A percentile compares a stretch with the other conserved stretches of the same genome.
Conservation (phyloP, 495 filamentous ascomycete genomes). For the Rhypophila decipiens region DNA sequence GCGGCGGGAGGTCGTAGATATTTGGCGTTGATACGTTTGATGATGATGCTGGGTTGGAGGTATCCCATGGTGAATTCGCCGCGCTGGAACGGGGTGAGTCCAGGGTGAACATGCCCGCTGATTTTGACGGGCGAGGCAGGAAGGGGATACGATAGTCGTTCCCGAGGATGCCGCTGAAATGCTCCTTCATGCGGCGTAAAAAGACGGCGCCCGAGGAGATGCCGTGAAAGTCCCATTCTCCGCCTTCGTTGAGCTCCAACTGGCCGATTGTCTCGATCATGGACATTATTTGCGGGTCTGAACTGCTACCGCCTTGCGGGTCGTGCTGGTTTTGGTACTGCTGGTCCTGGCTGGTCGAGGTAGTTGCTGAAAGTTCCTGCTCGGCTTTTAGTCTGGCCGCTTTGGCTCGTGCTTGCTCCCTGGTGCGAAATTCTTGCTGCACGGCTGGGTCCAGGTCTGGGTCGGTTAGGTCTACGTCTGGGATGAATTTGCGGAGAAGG, state of each 20-base stretch:
- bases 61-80: conserved; percentile 49
- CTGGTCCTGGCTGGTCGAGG: conserved; percentile 7
- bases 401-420: conserved; percentile 35
- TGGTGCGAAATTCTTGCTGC: conserved; percentile 48
- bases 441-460: conserved; percentile 68
- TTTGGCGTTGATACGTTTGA: too few species aligned
- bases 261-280: conserved; percentile 91
- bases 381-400: conserved; percentile 29
- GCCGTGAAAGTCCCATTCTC: conserved; percentile 92
- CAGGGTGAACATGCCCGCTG: conserved; percentile 38
- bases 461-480: conserved; percentile 79
- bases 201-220: conserved; percentile 89
- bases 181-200: conserved; percentile 74
- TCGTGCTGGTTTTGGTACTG: too few species aligned
- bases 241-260: conserved; percentile 84
- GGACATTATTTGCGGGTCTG: conserved; percentile 81
- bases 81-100: conserved; percentile 66
- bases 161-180: conserved; percentile 62
- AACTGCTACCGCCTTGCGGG: too few species aligned
- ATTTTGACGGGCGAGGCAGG: conserved; percentile 35
- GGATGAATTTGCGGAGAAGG: conserved; percentile 71
- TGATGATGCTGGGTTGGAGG: too few species aligned
- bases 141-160: conserved; percentile 44
- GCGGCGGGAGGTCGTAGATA: conserved; percentile 64
- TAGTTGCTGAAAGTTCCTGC: too few species aligned